A percentile compares a stretch with the other conserved stretches of the same genome.
These are phyloP conservation scores for Grigorovia transvaalensis DNA, from an alignment of 805 yeast genomes.

Conservation along the genomic window DNA sequence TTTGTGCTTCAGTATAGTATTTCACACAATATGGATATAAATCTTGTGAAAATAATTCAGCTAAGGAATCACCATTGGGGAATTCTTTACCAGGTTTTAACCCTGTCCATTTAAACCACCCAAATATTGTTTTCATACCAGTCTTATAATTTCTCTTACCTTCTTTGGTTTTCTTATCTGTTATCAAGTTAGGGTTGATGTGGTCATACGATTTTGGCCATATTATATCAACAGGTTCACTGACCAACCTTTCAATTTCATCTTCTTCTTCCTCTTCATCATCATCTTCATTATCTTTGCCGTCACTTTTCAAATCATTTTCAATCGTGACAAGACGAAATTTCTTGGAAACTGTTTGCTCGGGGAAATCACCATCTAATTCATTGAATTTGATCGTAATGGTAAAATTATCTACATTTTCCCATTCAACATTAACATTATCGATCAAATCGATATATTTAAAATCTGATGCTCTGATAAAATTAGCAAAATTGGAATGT, in stretches of 20 bases:
- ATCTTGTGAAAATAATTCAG: slow-evolving; percentile 64
- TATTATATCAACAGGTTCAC: slow-evolving; percentile 42
- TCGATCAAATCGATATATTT: slow-evolving; percentile 57
- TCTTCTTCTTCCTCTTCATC: slow-evolving; percentile 35
- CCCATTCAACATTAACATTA: slow-evolving; percentile 52
- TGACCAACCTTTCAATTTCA: slow-evolving; percentile 45
- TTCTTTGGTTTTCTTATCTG: slow-evolving; percentile 35
- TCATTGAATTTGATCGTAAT: slow-evolving; percentile 50
- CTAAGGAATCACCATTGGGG: slow-evolving; percentile 68
- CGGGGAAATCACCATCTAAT: slow-evolving; percentile 38
- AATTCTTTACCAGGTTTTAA: slow-evolving; percentile 65
- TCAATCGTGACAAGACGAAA: slow-evolving; percentile 36
- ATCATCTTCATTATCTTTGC: slow-evolving; percentile 9
- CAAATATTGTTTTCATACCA: slow-evolving; percentile 78
- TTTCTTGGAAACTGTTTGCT: slow-evolving; percentile 49
- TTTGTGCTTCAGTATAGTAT: slow-evolving; percentile 64
- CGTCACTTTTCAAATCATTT: slow-evolving; percentile 11
- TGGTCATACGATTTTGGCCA: slow-evolving; percentile 62
- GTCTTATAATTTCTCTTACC: slow-evolving; percentile 52
- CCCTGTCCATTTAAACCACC: slow-evolving; percentile 84
- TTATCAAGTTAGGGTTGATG: slow-evolving; percentile 45
- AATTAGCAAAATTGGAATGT: slow-evolving; percentile 77
- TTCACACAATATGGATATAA: slow-evolving; percentile 77
- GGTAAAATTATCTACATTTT: slow-evolving; percentile 40
- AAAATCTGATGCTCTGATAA: slow-evolving; percentile 64